Base-by-base conservation (phyloP, 352 stramenopile species). In the Phytophthora cajani region DNA sequence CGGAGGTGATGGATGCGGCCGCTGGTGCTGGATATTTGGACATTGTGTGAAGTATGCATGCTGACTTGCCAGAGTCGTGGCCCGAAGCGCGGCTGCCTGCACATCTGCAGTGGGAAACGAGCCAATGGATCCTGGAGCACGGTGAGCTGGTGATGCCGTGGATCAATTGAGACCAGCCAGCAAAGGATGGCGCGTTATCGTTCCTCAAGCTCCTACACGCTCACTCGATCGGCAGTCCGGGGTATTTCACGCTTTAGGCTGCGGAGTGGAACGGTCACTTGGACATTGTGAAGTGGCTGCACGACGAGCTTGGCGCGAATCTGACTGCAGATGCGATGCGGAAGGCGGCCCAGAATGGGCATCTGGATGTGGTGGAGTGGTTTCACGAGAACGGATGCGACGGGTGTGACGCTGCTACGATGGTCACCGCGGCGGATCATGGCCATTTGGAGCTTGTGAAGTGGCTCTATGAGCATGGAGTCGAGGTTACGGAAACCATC, bases 231-330 rank as follows among this genome's bases (percentile, higher is more conserved):
- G 65, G 58, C 7, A 54, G 25, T 17, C 57, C 52, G 12, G 51
- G 65, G 1, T 67, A 74, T 33, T 70, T 60, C n/a, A 73, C 58
- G n/a, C 25, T 74, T 12, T 56, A 67, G 38, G 10, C 40, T 19
- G 69, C 69, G 3, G 64, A 55, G 9, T 69, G 58, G 38, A 67
- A 70, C 38, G 69, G 69, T 12, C 69, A 64, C 36, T 64, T 73
- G 36, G 64, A 71, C 1, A 27, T 72, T 8, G 62, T 75, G 32
- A 75, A 67, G 44, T 75, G 68, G 68, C 56, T 77, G 21, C 64
- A 73, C 25, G 10, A 5, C 10, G 55, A 70, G 7, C 33, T 72
- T 1, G 50, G 49, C 2, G 53, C 19, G 23, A 25, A n/a, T 0
- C 21, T 72, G 19, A 67, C 59, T 1, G 12, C 59, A 1, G 58